phyloP scores from a whole-genome alignment of 2,329 filamentous ascomycete species.

The Aspergillus carbonarius region DNA sequence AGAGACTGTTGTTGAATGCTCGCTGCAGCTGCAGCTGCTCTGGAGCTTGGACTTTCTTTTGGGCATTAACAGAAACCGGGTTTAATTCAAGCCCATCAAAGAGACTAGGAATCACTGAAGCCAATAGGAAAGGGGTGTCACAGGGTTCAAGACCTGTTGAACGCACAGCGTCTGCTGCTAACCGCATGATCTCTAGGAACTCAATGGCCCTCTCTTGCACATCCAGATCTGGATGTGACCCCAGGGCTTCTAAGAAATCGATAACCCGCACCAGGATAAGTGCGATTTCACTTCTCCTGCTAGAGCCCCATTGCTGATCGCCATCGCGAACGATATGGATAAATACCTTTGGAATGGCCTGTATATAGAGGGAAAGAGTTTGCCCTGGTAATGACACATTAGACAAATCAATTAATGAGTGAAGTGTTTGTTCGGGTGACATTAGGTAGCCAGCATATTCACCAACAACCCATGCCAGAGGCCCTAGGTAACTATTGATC shows the following conservation, averaged over 20 bases:
- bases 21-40: conserved; percentile 74
- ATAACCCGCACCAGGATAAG: conserved; percentile 80
- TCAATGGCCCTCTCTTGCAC: conserved; percentile 94
- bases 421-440: conserved; percentile 69
- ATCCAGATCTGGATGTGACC: conserved; percentile 81
- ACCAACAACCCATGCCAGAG: conserved; percentile 80
- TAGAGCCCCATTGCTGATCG: conserved; percentile 65
- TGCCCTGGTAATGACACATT: conserved; percentile 60
- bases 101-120: conserved; percentile 83
- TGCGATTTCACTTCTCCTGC: conserved; percentile 70
- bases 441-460: conserved; percentile 77
- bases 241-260: conserved; percentile 75
- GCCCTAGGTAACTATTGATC: conserved; percentile 66
- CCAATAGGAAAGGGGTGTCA: conserved; percentile 79
- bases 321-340: conserved; percentile 64
- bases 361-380: conserved; percentile 75
- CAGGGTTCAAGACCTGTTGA: conserved; percentile 28
- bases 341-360: conserved; percentile 84
- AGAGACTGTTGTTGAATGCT: conserved; percentile 75
- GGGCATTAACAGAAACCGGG: conserved; percentile 79
- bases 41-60: conserved; percentile 81
- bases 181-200: conserved; percentile 82
- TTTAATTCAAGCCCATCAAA: conserved; percentile 88
- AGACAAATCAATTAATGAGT: conserved; percentile 68
- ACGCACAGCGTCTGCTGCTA: conserved; percentile 73